Conservation (phyloP, 176 grass and related monocot species). For the Urochloa ruziziensis region DNA sequence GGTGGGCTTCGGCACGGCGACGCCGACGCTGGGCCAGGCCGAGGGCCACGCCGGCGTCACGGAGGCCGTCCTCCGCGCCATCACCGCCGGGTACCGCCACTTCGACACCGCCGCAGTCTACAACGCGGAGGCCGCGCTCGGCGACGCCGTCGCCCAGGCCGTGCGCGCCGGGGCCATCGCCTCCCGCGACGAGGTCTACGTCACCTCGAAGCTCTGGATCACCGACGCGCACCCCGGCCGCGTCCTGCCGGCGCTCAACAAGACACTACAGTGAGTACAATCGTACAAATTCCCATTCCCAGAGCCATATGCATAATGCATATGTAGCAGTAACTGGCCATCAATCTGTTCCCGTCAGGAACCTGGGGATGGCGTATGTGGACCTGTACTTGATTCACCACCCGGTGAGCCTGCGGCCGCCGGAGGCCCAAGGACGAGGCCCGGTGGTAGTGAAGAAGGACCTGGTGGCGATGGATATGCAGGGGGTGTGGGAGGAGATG, state of each 20-base stretch:
- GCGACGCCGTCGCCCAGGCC: conserved; percentile 15
- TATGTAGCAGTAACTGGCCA: no score
- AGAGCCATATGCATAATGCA: no score
- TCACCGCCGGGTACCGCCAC: conserved; percentile 36
- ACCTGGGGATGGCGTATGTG: conserved; percentile 16
- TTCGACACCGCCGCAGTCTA: conserved; percentile 31
- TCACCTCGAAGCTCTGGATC: conserved; percentile 53
- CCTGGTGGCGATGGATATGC: conserved; percentile 3
- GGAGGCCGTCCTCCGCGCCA: conserved; percentile 21
- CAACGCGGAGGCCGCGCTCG: conserved; percentile 13
- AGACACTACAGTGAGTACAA: conserved; percentile 10
- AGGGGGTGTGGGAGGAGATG: conserved; percentile 26
- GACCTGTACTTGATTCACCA: conserved; percentile 28
- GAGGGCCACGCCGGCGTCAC: background rate
- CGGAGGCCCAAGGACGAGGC: background rate
- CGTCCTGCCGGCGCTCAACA: conserved; percentile 31
- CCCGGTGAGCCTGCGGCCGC: background rate
- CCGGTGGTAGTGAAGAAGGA: background rate
- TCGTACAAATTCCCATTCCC: background rate
- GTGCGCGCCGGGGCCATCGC: background rate
- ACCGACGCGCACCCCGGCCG: background rate
- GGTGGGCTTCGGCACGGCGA: conserved; percentile 42
- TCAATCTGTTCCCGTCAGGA: background rate
- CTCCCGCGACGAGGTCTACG: conserved; percentile 27
- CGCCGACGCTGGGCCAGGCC: background rate